These are phyloP conservation scores for Yamadazyma philogaea DNA, from an alignment of 805 yeast species.

Conservation along the genomic window DNA sequence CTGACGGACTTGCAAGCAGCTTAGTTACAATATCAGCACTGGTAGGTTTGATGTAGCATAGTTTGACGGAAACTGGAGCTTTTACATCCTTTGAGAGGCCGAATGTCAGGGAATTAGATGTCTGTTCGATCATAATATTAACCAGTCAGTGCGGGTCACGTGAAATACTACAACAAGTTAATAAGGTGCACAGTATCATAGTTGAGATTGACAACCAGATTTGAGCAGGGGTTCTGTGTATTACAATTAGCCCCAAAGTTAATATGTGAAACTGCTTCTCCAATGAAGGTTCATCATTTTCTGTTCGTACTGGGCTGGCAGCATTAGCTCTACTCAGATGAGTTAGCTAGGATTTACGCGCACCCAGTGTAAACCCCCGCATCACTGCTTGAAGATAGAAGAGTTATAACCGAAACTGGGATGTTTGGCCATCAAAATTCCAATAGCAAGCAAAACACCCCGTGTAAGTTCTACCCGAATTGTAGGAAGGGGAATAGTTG, in stretches of 20 bases:
- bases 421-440: conserved; percentile 2
- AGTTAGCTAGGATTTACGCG: not conserved
- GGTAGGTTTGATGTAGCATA: conserved; percentile 28
- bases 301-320: not conserved
- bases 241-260: too few species aligned
- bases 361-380: not conserved
- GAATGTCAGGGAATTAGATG: conserved; percentile 27
- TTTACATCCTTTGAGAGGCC: conserved; percentile 39
- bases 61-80: conserved; percentile 31
- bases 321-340: not conserved
- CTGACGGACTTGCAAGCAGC: conserved; percentile 24
- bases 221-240: too few species aligned
- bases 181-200: too few species aligned
- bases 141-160: not conserved
- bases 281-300: too few species aligned
- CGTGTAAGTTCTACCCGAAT: conserved; percentile 17
- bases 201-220: too few species aligned
- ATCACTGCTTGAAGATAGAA: not conserved
- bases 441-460: not conserved
- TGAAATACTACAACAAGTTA: too few species aligned
- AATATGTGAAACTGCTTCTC: too few species aligned
- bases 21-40: not conserved
- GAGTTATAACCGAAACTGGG: not conserved
- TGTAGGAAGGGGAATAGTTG: conserved; percentile 29
- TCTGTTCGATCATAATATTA: conserved; percentile 1